Base-by-base conservation (phyloP, 1,284 basidiomycete species). In the Cystobasidiaceae sp. region DNA sequence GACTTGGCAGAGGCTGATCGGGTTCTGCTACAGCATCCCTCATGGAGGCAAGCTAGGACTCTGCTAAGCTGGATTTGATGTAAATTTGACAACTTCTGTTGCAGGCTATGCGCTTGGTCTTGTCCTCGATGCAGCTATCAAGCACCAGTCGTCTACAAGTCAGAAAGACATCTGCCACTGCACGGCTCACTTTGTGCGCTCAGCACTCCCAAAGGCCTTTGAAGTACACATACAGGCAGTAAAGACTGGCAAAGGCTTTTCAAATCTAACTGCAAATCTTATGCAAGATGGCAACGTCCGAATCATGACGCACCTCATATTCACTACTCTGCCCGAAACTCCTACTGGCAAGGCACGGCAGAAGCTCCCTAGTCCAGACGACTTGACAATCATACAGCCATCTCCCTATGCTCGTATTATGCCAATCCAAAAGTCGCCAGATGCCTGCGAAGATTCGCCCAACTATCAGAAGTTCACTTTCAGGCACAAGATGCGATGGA, bases 221-320 rank as follows among this genome's bases (percentile, higher is more conserved):
- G 44, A 45, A 39, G 41, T 64, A 19, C 46, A 56, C 33, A 64
- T 64, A 25, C 51, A 49, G 28, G n/a, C 23, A 21, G 19, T 56
- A 4, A 64, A 64, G 44, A 46, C 32, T 23, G 61, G 61, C 9
- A 5, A 44, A 46, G 61, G 61, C 41, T 64, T 64, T 39, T 64
- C 61, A 7, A 64, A 64, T 27, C 23, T 64, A 23, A 33, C 37
- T 19, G 61, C 61, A 1, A 51, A 64, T n/a, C 39, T 64, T 13
- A 49, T 64, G 8, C 61, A 64, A 39, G 61, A 64, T 49, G 61
- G 48, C 32, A 19, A 43, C 30, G 44, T 56, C n/a, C 61, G 61
- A 7, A 64, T 64, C 17, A 64, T 56, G 43, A 55, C 61, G 28
- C 61, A 64, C 52, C 52, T 64, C n/a, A 64, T 64, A 13, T 64